Conservation (phyloP, 352 stramenopile genomes). For the Globisporangium lucens region DNA sequence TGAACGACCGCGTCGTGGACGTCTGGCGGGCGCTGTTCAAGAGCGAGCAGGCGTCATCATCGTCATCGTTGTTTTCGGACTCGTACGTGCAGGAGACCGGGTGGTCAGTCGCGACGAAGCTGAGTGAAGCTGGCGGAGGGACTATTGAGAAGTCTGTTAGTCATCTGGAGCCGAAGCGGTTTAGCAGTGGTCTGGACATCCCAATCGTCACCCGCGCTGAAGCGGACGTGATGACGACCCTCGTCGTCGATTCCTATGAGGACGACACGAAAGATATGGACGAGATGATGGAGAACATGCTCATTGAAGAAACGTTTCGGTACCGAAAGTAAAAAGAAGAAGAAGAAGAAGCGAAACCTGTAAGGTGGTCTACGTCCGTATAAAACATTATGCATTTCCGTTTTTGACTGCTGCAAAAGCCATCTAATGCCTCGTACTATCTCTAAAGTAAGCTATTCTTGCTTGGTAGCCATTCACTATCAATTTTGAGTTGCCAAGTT, state of each 20-base stretch:
- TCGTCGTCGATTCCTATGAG: neutral
- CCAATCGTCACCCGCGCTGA: neutral
- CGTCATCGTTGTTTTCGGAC: neutral
- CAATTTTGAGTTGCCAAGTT: neutral
- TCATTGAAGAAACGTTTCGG: conserved; percentile 7
- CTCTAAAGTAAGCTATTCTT: no score
- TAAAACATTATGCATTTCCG: no score
- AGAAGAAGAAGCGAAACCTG: no score
- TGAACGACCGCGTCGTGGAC: neutral
- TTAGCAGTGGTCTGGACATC: neutral
- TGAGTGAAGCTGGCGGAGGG: neutral
- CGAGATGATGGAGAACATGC: conserved; percentile 17
- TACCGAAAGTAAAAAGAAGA: neutral
- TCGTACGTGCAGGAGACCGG: conserved; percentile 1
- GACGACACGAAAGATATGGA: conserved; percentile 2
- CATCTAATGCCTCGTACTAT: no score
- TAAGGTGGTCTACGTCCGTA: no score
- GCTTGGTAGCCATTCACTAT: neutral
- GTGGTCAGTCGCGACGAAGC: neutral
- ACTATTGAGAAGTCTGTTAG: neutral
- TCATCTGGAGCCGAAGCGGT: neutral
- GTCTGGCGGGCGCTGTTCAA: neutral
- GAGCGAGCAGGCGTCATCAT: neutral
- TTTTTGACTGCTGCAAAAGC: no score
- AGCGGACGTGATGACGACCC: conserved; percentile 3